Base-by-base conservation (phyloP, 495 filamentous ascomycete species). In the Lophium mytilinum region DNA sequence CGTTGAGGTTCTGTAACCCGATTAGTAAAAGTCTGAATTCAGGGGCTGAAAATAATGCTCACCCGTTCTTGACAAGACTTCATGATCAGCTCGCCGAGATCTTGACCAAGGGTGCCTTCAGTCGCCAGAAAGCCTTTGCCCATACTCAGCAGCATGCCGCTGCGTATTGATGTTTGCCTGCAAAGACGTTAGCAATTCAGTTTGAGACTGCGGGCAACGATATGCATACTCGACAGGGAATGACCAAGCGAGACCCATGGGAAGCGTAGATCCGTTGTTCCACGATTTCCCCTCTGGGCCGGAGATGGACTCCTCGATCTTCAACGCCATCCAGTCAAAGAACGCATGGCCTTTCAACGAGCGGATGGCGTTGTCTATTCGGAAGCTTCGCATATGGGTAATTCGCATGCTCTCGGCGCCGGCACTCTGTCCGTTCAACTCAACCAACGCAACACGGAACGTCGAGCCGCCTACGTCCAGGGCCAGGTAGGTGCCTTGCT, bases 401-500 rank as follows among this genome's bases (percentile, higher is more conserved):
- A 84, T 80, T 41, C 72, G 69, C 74, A 85, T 71, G 37, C 72
- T 70, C 40, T 77, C 70, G 12, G 67, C 65, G 18, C 60, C 63
- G 11, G 37, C 33, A 6, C 50, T 30, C 35, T 75, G 73, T 6
- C 80, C 83, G 24, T 60, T 65, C 42, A 87, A 69, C 62, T 82
- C 73, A 17, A 86, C 77, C 62, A 86, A 66, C 35, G 81, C 82
- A 33, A 84, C 78, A 1, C 83, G 79, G 55, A 87, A 80, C 9
- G 81, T 85, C 21, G 83, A 85, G 1, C 83, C 83, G 9, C 83
- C 83, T 30, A 86, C 83, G 68, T 87, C 83, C 55, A 87, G 66
- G 0, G 80, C 81, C 21, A 87, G 67, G 59, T 76, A 84, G 10
- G 78, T 81, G 10, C 83, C 83, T 49, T 71, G 71, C 60, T 87